A percentile compares a stretch with the other conserved stretches of the same genome.
Conservation (phyloP, 2,329 filamentous ascomycete species). For the Alternaria dauci region DNA sequence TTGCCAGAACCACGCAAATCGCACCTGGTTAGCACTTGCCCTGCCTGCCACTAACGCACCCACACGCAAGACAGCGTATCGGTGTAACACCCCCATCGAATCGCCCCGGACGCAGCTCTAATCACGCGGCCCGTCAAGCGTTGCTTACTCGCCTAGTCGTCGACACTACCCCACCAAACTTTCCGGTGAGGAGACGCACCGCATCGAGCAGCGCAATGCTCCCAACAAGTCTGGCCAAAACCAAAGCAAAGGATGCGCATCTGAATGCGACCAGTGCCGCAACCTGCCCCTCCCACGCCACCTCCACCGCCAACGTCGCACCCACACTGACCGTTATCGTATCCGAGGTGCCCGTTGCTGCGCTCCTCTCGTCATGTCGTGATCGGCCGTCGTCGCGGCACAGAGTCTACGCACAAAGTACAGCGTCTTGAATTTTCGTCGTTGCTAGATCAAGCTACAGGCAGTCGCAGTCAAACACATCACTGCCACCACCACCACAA, state of each 20-base stretch:
- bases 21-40: constrained; percentile 31
- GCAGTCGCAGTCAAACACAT: background rate
- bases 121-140: constrained; percentile 34
- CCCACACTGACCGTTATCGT: constrained; percentile 10
- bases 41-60: constrained; percentile 24
- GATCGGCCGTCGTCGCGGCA: constrained; percentile 8
- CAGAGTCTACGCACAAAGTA: constrained; percentile 13
- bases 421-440: constrained; percentile 1
- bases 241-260: constrained; percentile 9
- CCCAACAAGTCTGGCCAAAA: constrained; percentile 16
- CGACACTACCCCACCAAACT: constrained; percentile 24
- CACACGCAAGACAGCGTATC: constrained; percentile 48
- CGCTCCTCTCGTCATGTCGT: constrained; percentile 9
- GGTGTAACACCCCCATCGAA: constrained; percentile 41
- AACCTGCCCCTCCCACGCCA: constrained; percentile 7
- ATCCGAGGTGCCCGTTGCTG: background rate
- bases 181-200: constrained; percentile 41
- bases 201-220: constrained; percentile 19
- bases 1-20: constrained; percentile 30
- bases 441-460: constrained; percentile 8
- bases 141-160: constrained; percentile 28
- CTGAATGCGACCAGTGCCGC: constrained; percentile 11
- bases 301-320: constrained; percentile 14
- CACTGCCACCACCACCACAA: background rate
- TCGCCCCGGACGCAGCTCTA: constrained; percentile 28